Conservation (phyloP, 495 filamentous ascomycete species). For the Hapsidospora chrysogenum region DNA sequence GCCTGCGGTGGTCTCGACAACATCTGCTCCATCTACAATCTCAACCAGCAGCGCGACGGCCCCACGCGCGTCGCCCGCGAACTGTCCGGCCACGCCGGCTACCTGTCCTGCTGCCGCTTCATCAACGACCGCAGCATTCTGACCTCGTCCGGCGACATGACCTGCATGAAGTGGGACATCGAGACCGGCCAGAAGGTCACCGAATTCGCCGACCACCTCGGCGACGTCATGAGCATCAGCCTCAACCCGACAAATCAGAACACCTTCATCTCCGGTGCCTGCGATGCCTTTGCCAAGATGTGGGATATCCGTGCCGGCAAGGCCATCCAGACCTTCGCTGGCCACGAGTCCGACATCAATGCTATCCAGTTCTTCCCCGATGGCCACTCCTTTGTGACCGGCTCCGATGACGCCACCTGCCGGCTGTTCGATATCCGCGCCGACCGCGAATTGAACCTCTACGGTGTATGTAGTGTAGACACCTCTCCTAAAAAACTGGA, state of each 20-base stretch:
- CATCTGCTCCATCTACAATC: slow-evolving; percentile 99
- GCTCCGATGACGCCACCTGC: slow-evolving; percentile 95
- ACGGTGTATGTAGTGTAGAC: slow-evolving; percentile 49
- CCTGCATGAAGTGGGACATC: slow-evolving; percentile 99
- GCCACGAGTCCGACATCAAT: slow-evolving; percentile 98
- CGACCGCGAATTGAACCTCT: slow-evolving; percentile 89
- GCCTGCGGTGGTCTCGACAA: slow-evolving; percentile 97
- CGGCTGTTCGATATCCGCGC: slow-evolving; percentile 95
- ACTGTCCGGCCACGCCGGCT: slow-evolving; percentile 91
- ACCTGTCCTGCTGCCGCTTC: slow-evolving; percentile 96
- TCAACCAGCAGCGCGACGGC: slow-evolving; percentile 81
- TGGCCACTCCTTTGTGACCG: slow-evolving; percentile 97
- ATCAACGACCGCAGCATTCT: slow-evolving; percentile 97
- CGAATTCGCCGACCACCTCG: slow-evolving; percentile 95
- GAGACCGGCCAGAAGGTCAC: slow-evolving; percentile 94
- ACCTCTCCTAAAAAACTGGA: not conserved
- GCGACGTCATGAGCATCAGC: slow-evolving; percentile 99
- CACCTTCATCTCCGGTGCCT: slow-evolving; percentile 95
- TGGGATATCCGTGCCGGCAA: slow-evolving; percentile 99
- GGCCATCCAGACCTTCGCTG: slow-evolving; percentile 95
- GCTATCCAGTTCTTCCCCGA: slow-evolving; percentile 99
- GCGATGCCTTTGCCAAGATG: slow-evolving; percentile 94
- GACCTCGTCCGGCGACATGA: slow-evolving; percentile 98
- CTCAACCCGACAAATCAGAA: slow-evolving; percentile 98
- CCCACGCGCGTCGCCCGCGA: slow-evolving; percentile 93